Conservation (phyloP, 306 rosid genomes). For the Prinsepia uniflora region DNA sequence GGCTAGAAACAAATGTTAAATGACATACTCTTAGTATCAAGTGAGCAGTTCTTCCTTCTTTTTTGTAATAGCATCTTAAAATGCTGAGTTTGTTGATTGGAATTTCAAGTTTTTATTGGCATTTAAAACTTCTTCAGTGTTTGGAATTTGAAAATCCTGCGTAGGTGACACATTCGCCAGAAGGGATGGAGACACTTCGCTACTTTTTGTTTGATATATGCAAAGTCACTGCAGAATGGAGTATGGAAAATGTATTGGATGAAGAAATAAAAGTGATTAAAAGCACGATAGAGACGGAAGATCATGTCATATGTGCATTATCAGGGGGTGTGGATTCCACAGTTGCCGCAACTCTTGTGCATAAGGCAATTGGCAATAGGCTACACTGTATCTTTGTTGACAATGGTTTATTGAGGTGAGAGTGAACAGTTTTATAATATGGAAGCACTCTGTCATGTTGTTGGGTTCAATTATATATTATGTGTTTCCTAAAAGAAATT, state of each 20-base stretch:
- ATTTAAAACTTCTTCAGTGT: neutral
- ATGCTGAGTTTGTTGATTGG: neutral
- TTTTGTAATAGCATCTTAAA: neutral
- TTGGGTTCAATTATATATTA: neutral
- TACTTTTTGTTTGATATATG: constrained; percentile 76
- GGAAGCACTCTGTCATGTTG: neutral
- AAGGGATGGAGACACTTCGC: constrained; percentile 75
- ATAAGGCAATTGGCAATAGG: constrained; percentile 87
- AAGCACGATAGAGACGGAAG: constrained; percentile 48
- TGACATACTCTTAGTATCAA: neutral
- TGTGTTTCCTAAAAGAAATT: neutral
- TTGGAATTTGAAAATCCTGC: constrained; percentile 19
- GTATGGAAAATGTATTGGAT: constrained; percentile 79
- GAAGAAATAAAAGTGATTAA: constrained; percentile 76
- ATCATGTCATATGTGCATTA: constrained; percentile 82
- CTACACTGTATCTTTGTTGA: constrained; percentile 96
- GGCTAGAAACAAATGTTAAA: neutral
- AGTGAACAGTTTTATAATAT: constrained; percentile 1
- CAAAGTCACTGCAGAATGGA: constrained; percentile 68
- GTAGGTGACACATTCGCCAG: constrained; percentile 88
- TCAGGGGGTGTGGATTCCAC: constrained; percentile 99
- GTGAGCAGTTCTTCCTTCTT: neutral
- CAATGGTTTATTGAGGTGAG: constrained; percentile 85
- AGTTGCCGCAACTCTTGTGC: constrained; percentile 91
- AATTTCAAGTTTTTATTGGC: neutral